Conservation (phyloP, 495 filamentous ascomycete genomes). For the Patellaria atrata region DNA sequence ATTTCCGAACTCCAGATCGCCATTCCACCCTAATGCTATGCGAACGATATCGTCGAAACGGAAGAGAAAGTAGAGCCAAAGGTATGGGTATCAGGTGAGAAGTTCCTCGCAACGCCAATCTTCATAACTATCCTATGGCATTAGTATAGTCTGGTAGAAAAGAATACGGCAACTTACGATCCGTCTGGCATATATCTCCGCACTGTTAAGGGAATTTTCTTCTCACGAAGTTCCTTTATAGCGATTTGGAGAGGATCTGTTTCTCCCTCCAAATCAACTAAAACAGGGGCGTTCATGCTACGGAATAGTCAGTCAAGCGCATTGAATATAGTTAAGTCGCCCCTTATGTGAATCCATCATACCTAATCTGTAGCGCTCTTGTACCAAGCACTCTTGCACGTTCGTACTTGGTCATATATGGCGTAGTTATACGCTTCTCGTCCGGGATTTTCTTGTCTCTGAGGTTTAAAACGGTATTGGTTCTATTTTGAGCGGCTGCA, state of each 20-base stretch:
- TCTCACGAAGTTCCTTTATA: conserved; percentile 90
- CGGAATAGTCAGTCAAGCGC: conserved; percentile 8
- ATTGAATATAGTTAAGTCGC: conserved; percentile 6
- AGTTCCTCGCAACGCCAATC: conserved; percentile 98
- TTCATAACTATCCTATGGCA: conserved; percentile 59
- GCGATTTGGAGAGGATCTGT: conserved; percentile 96
- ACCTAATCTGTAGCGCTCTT: conserved; percentile 92
- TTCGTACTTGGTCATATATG: conserved; percentile 99
- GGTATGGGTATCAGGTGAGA: conserved; percentile 28
- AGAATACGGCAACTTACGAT: conserved; percentile 49
- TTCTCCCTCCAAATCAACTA: conserved; percentile 93
- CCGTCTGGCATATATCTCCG: conserved; percentile 92
- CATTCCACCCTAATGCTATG: no score
- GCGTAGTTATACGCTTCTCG: conserved; percentile 80
- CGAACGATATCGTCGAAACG: no score
- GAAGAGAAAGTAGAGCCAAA: neutral
- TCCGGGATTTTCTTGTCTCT: conserved; percentile 84
- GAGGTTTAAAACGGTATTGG: conserved; percentile 41
- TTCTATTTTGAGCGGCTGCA: conserved; percentile 29
- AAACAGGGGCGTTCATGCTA: conserved; percentile 94
- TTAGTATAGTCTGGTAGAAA: neutral
- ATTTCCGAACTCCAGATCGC: no score
- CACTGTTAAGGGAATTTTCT: conserved; percentile 94
- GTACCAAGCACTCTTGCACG: conserved; percentile 84
- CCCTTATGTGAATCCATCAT: conserved; percentile 19